These are phyloP conservation scores for Cadophora malorum DNA, from an alignment of 2,329 filamentous ascomycete genomes.

Conservation along the genomic window DNA sequence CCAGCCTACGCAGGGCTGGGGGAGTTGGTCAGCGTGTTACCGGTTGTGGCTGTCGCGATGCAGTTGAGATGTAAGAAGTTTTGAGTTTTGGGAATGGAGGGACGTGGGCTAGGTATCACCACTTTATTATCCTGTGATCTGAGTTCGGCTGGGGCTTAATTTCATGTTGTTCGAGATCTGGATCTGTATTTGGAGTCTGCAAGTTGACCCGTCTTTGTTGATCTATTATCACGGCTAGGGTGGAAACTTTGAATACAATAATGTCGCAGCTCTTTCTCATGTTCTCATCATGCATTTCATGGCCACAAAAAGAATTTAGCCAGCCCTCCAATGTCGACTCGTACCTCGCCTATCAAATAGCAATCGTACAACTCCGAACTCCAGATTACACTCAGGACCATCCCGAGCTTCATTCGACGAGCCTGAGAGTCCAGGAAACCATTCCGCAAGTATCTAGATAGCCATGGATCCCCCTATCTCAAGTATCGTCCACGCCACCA, in stretches of 20 bases:
- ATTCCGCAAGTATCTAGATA: background rate
- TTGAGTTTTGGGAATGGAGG: background rate
- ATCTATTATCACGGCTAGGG: background rate
- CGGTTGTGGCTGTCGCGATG: slow-evolving; percentile 56
- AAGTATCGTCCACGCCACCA: background rate
- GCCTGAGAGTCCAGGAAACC: background rate
- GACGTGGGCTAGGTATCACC: no score
- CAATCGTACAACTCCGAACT: background rate
- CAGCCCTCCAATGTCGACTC: background rate
- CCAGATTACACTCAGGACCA: background rate
- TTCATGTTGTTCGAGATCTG: background rate
- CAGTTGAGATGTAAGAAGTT: slow-evolving; percentile 32
- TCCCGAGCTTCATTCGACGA: background rate
- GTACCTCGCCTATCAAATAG: background rate
- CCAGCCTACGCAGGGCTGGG: slow-evolving; percentile 67
- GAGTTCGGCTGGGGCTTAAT: background rate
- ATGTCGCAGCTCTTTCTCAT: background rate
- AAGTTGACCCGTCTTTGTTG: background rate
- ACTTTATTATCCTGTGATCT: no score
- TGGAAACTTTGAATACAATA: background rate
- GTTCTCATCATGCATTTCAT: background rate
- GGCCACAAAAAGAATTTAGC: background rate
- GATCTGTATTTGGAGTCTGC: background rate
- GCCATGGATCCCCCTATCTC: background rate
- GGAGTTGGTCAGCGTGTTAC: slow-evolving; percentile 69